Evolutionary conservation across 148 eudicot genomes (phyloP).

Genomic region (Euryodendron excelsum): DNA sequence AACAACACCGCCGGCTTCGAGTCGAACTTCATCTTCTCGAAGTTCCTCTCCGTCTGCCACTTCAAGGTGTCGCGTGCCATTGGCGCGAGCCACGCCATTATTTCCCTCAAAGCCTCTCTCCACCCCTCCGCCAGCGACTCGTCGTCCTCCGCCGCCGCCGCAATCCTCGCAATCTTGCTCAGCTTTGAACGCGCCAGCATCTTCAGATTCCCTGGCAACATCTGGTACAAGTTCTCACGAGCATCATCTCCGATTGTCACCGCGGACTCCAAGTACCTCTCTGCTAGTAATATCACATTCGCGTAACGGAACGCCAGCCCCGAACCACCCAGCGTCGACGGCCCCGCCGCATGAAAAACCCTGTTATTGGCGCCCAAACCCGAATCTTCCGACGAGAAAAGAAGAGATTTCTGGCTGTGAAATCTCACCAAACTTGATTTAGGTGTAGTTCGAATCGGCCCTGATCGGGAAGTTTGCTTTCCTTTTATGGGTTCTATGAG

Average conservation of each 20-base stretch:
- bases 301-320: constrained; percentile 70
- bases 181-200: constrained; percentile 52
- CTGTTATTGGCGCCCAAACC: constrained; percentile 18
- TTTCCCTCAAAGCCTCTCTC: constrained; percentile 61
- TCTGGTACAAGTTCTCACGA: constrained; percentile 46
- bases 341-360: constrained; percentile 65
- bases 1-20: constrained; percentile 53
- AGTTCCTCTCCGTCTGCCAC: constrained; percentile 72
- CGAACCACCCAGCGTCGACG: constrained; percentile 67
- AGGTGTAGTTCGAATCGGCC: constrained; percentile 17
- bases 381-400: constrained; percentile 15
- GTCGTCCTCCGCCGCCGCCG: constrained; percentile 33
- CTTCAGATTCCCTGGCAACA: constrained; percentile 61
- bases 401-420: constrained; percentile 39
- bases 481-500: not conserved
- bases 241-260: constrained; percentile 33
- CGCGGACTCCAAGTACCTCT: constrained; percentile 40
- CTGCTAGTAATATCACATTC: constrained; percentile 50
- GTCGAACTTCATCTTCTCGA: constrained; percentile 58
- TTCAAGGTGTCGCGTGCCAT: constrained; percentile 58
- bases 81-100: constrained; percentile 72
- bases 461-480: constrained; percentile 27
- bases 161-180: constrained; percentile 33
- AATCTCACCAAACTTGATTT: constrained; percentile 49
- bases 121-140: constrained; percentile 61